Conservation (phyloP, 176 grass and related monocot species). For the Oryza brachyantha region DNA sequence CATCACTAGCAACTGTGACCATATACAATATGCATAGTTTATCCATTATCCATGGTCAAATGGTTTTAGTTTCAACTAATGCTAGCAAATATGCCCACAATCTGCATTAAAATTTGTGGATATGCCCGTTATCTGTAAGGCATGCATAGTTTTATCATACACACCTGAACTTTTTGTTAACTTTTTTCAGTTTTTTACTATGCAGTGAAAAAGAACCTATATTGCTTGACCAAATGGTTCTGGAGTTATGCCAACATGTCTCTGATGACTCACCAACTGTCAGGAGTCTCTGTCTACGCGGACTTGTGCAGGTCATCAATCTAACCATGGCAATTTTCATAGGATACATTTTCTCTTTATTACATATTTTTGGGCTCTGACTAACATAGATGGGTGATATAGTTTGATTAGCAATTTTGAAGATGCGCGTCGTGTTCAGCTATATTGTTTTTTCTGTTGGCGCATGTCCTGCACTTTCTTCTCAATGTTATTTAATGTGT, state of each 20-base stretch:
- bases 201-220: conserved; percentile 72
- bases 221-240: conserved; percentile 85
- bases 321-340: conserved; percentile 15
- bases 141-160: conserved; percentile 12
- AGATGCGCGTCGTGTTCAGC: background rate
- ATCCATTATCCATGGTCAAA: background rate
- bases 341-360: conserved; percentile 24
- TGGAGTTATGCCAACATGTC: conserved; percentile 90
- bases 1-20: background rate
- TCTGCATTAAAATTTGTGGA: background rate
- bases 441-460: conserved; percentile 14
- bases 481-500: background rate
- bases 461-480: background rate
- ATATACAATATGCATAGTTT: background rate
- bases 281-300: conserved; percentile 80
- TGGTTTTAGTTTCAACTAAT: conserved; percentile 13
- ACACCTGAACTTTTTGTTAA: conserved; percentile 12
- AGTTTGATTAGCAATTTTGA: conserved; percentile 19
- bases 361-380: conserved; percentile 19
- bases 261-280: conserved; percentile 91
- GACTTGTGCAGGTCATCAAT: conserved; percentile 75
- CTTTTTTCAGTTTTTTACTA: conserved; percentile 28
- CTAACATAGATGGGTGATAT: conserved; percentile 30
- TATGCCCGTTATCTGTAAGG: background rate
- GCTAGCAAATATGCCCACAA: conserved; percentile 7